A percentile compares a stretch with the other conserved stretches of the same genome.
These are phyloP conservation scores for Clonostachys rosea DNA, from an alignment of 2,329 filamentous ascomycete genomes.

Conservation along the genomic window DNA sequence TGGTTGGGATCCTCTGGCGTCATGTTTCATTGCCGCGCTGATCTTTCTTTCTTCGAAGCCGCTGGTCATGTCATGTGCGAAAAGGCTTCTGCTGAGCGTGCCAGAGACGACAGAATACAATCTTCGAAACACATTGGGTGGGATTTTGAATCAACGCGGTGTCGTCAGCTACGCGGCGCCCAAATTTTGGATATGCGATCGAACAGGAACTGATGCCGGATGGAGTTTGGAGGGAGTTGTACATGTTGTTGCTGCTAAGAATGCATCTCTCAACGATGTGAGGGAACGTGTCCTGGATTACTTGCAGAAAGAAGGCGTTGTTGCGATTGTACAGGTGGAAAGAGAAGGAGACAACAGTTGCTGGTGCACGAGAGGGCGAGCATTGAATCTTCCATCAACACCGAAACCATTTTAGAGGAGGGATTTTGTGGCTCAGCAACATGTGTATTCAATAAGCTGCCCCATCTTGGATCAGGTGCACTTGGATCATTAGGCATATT, in stretches of 20 bases:
- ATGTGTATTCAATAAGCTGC: no score
- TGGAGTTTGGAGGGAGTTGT: conserved; percentile 74
- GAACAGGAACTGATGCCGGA: conserved; percentile 32
- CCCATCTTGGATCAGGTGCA: no score
- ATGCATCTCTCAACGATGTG: conserved; percentile 76
- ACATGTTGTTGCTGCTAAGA: conserved; percentile 72
- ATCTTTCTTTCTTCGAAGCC: conserved; percentile 92
- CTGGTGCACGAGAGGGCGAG: conserved; percentile 44
- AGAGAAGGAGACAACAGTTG: conserved; percentile 68
- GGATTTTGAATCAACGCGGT: conserved; percentile 75
- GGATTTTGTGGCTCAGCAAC: conserved; percentile 1
- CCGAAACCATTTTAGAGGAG: conserved; percentile 24
- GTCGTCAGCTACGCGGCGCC: conserved; percentile 83
- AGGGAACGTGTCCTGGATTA: conserved; percentile 71
- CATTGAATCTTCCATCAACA: conserved; percentile 18
- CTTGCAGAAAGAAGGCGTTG: conserved; percentile 65
- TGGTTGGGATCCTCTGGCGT: conserved; percentile 91
- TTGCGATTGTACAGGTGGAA: conserved; percentile 85
- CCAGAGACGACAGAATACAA: conserved; percentile 84
- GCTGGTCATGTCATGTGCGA: conserved; percentile 79
- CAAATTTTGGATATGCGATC: conserved; percentile 88
- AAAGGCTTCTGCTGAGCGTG: conserved; percentile 76
- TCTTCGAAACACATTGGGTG: conserved; percentile 79
- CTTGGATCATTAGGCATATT: no score
- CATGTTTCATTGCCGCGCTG: conserved; percentile 85